Conservation (phyloP, 202 grass and related monocot genomes). For the Zizania palustris region DNA sequence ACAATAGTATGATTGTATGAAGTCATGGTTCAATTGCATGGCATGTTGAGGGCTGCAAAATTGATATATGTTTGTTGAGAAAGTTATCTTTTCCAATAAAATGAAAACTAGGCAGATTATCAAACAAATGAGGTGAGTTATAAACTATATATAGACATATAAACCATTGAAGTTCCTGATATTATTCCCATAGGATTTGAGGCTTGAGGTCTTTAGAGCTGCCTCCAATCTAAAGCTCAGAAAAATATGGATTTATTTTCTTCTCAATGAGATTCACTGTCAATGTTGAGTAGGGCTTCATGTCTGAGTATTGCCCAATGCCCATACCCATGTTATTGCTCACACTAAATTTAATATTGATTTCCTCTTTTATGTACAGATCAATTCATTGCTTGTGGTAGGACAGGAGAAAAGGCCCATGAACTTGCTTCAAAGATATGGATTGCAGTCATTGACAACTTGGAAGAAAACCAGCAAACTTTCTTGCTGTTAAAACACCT, state of each 20-base stretch:
- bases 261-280: conserved; percentile 17
- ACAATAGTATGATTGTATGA: not conserved
- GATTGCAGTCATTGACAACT: conserved; percentile 88
- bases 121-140: not conserved
- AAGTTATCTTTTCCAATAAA: not conserved
- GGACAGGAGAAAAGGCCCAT: conserved; percentile 85
- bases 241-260: not conserved
- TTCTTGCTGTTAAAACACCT: conserved; percentile 78
- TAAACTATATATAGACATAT: no score
- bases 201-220: not conserved
- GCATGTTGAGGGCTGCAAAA: not conserved
- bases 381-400: conserved; percentile 95
- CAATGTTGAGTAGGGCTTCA: conserved; percentile 9
- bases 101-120: conserved; percentile 4
- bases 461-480: conserved; percentile 82
- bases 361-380: conserved; percentile 52
- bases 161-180: not conserved
- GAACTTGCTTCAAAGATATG: conserved; percentile 91
- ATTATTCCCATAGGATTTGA: not conserved
- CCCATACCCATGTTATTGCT: conserved; percentile 8
- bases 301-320: conserved; percentile 3
- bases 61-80: conserved; percentile 17
- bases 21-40: conserved; percentile 7
- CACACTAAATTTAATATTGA: not conserved
- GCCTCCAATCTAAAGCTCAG: conserved; percentile 13